These are phyloP conservation scores for Aspergillus conjunctus DNA, from an alignment of 495 filamentous ascomycete genomes.

Conservation along the genomic window DNA sequence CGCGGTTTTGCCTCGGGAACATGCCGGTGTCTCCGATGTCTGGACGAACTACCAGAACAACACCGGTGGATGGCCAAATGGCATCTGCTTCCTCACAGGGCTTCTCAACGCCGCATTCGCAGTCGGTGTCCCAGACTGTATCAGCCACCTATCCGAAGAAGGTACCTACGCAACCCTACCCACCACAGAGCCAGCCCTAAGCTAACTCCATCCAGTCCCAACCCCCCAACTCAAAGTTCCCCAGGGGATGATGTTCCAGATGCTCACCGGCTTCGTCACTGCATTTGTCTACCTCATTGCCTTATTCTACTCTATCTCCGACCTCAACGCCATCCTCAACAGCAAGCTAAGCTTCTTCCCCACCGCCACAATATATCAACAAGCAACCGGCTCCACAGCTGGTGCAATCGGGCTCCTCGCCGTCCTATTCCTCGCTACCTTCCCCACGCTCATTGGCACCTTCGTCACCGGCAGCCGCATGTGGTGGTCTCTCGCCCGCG, in stretches of 20 bases:
- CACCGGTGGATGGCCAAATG: conserved; percentile 66
- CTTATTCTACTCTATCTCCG: conserved; percentile 54
- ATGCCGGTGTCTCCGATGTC: conserved; percentile 54
- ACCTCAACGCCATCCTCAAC: conserved; percentile 39
- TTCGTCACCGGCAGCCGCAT: conserved; percentile 74
- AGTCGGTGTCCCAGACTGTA: conserved; percentile 76
- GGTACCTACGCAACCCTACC: conserved; percentile 11
- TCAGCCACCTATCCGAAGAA: conserved; percentile 82
- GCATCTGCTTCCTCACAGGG: conserved; percentile 75
- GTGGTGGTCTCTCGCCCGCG: conserved; percentile 79
- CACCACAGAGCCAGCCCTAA: neutral
- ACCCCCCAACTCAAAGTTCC: conserved; percentile 51
- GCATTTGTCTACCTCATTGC: conserved; percentile 54
- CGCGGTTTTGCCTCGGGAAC: conserved; percentile 66
- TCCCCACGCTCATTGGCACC: conserved; percentile 65
- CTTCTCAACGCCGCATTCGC: conserved; percentile 83
- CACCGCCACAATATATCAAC: conserved; percentile 74
- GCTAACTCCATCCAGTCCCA: conserved; percentile 45
- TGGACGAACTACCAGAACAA: conserved; percentile 63
- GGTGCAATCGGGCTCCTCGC: conserved; percentile 62
- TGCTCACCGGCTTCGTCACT: conserved; percentile 51
- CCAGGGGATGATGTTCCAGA: conserved; percentile 54
- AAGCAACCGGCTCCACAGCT: conserved; percentile 69
- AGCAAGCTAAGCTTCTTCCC: conserved; percentile 62
- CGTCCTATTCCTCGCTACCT: conserved; percentile 66